Evolutionary conservation across 768 basidiomycete species (phyloP).

Genomic region (Pleurotus tuber-regium): DNA sequence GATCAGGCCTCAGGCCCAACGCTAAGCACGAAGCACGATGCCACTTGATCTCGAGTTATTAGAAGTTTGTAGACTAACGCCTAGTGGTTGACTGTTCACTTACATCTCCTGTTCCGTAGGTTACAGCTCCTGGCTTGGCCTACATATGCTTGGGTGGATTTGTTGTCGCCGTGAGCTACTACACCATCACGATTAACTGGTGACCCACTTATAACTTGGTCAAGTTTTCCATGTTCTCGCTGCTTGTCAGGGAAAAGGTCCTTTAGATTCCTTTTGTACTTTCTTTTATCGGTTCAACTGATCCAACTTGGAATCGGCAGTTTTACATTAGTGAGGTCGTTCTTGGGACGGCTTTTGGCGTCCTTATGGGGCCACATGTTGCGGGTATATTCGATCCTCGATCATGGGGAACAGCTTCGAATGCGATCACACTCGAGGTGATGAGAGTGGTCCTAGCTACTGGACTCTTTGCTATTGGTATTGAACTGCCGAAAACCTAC

Average conservation of each 20-base stretch:
- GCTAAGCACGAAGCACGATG: no score
- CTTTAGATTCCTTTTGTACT: no score
- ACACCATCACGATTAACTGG: background rate
- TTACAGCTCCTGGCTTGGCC: conserved; percentile 48
- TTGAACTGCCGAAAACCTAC: conserved; percentile 87
- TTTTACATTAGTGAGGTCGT: conserved; percentile 93
- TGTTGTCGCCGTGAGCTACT: conserved; percentile 34
- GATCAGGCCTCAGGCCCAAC: no score
- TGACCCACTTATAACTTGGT: background rate
- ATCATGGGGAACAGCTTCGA: conserved; percentile 55
- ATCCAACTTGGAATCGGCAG: conserved; percentile 26
- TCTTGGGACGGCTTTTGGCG: conserved; percentile 73
- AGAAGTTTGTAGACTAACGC: background rate
- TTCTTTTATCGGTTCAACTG: no score
- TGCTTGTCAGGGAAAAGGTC: conserved; percentile 81
- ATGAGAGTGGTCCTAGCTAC: conserved; percentile 88
- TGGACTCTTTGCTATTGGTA: conserved; percentile 92
- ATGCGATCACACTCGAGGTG: conserved; percentile 81
- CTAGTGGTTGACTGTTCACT: background rate
- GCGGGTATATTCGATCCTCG: conserved; percentile 75
- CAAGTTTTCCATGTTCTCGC: conserved; percentile 83
- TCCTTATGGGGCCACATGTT: conserved; percentile 70
- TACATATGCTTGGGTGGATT: conserved; percentile 64
- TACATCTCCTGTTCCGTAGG: conserved; percentile 29
- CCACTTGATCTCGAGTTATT: conserved; percentile 5